phyloP scores from a whole-genome alignment of 208 protist genomes.

The Zelonia costaricensis region DNA sequence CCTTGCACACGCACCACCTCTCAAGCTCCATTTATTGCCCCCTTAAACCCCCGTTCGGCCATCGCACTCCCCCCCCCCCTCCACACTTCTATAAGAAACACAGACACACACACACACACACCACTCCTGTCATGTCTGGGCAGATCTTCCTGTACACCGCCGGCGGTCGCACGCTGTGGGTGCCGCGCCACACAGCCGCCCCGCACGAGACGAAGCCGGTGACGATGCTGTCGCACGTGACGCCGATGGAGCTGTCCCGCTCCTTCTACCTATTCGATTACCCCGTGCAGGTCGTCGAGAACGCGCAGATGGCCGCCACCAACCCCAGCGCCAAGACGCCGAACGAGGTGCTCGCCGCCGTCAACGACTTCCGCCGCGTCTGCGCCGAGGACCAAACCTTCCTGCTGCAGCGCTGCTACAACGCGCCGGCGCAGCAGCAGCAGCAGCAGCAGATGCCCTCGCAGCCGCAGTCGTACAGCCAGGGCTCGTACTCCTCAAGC shows the following conservation, averaged over 20 bases:
- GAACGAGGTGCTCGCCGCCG: slow-evolving; percentile 65
- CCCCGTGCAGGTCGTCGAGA: slow-evolving; percentile 67
- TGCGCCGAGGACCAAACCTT: slow-evolving; percentile 67
- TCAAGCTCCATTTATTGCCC: neutral
- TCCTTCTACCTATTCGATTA: slow-evolving; percentile 90
- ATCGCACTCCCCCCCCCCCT: neutral
- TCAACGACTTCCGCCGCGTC: slow-evolving; percentile 80
- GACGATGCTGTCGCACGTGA: slow-evolving; percentile 63
- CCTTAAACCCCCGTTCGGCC: neutral
- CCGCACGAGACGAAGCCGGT: slow-evolving; percentile 59
- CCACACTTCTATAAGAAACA: neutral
- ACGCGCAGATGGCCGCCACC: slow-evolving; percentile 45
- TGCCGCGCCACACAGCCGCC: slow-evolving; percentile 70
- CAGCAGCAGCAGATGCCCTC: slow-evolving; percentile 27
- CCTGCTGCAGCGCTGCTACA: slow-evolving; percentile 73
- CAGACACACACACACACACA: neutral
- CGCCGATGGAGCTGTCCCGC: slow-evolving; percentile 71
- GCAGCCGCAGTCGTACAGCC: slow-evolving; percentile 14
- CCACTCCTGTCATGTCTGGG: slow-evolving; percentile 26
- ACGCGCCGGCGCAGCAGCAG: slow-evolving; percentile 28
- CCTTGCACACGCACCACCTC: too few relatives aligned
- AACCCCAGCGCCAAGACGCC: slow-evolving; percentile 73
- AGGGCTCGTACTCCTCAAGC: slow-evolving; percentile 15
- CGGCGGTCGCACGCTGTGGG: slow-evolving; percentile 84
- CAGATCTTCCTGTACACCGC: slow-evolving; percentile 78